phyloP scores from a whole-genome alignment of 768 basidiomycete genomes.

The Pholiota microspora region DNA sequence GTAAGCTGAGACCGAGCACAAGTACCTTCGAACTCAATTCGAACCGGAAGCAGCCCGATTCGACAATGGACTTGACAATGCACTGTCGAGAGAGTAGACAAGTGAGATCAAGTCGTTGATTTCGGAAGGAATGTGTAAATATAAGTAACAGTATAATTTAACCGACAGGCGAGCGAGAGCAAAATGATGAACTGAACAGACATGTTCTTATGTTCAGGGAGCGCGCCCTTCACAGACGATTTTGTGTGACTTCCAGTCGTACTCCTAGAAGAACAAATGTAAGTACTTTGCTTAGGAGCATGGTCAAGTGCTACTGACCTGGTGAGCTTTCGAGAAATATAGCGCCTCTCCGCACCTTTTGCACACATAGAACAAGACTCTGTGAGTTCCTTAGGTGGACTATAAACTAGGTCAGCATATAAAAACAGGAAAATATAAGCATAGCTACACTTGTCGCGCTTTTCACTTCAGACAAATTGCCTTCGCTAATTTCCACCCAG shows the following conservation, averaged over 20 bases:
- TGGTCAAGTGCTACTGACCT: slow-evolving; percentile 11
- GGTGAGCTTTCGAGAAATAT: slow-evolving; percentile 17
- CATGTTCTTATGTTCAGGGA: neutral
- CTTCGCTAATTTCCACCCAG: slow-evolving; percentile 24
- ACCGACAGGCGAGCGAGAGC: no score
- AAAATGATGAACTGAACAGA: neutral
- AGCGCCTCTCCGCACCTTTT: slow-evolving; percentile 18
- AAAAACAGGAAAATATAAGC: neutral
- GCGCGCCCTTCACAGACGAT: slow-evolving; percentile 10
- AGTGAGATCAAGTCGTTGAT: no score
- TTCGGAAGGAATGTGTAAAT: no score
- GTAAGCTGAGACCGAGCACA: no score
- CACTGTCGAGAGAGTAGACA: no score
- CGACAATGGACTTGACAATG: no score
- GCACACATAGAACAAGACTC: slow-evolving; percentile 14
- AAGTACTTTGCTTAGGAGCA: neutral
- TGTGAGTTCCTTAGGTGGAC: slow-evolving; percentile 12
- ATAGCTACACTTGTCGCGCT: slow-evolving; percentile 14
- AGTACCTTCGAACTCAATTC: no score
- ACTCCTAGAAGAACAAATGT: neutral
- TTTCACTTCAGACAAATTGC: slow-evolving; percentile 16
- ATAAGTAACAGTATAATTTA: no score
- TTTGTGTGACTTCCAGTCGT: slow-evolving; percentile 10
- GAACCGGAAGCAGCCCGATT: no score
- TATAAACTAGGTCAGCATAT: slow-evolving; percentile 9